phyloP scores from a whole-genome alignment of 371 early-diverging fungal species.

The Mucor racemosus region DNA sequence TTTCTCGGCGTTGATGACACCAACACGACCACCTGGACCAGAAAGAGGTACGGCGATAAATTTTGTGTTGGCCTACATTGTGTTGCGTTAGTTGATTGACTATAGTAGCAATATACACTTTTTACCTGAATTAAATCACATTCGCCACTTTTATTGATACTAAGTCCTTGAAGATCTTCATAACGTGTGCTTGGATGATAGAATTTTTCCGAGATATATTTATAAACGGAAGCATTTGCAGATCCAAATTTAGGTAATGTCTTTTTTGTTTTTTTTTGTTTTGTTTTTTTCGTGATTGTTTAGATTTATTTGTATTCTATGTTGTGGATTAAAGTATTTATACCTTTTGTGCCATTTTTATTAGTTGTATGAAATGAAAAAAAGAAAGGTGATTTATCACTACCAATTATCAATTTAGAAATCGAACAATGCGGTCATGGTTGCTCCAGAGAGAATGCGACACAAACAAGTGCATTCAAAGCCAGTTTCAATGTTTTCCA shows the following conservation, averaged over 20 bases:
- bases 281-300: background rate
- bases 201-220: conserved; percentile 69
- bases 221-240: conserved; percentile 50
- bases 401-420: too few species aligned
- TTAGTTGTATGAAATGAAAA: background rate
- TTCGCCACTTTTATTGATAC: conserved; percentile 70
- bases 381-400: background rate
- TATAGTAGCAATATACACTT: background rate
- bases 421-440: background rate
- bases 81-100: too few species aligned
- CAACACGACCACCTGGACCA: conserved; percentile 85
- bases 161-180: conserved; percentile 67
- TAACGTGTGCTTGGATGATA: conserved; percentile 68
- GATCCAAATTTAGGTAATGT: conserved; percentile 36
- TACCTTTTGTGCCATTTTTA: background rate
- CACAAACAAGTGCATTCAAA: background rate
- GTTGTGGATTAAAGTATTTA: background rate
- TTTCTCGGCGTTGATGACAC: conserved; percentile 63
- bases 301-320: background rate
- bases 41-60: conserved; percentile 74
- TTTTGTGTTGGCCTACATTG: conserved; percentile 51
- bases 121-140: conserved; percentile 65
- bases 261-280: background rate
- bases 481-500: background rate
- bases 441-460: background rate